Conservation (phyloP, 2,329 filamentous ascomycete species). For the Colletotrichum trifolii region DNA sequence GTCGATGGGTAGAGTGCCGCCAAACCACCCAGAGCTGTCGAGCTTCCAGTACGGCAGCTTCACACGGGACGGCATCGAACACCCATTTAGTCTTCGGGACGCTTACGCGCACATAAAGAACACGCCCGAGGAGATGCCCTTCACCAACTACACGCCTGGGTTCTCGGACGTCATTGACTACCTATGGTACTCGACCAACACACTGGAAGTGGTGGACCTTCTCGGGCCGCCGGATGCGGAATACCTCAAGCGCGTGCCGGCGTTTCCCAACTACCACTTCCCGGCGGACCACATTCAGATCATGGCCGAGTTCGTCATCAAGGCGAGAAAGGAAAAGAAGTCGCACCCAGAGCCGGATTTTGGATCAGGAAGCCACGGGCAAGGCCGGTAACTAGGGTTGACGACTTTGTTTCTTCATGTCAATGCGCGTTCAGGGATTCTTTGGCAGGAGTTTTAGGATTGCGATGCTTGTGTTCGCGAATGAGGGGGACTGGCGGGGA, state of each 20-base stretch:
- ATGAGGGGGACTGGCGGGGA: constrained; percentile 31
- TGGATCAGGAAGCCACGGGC: constrained; percentile 50
- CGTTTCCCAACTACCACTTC: constrained; percentile 95
- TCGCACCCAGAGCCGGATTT: constrained; percentile 70
- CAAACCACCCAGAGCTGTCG: constrained; percentile 82
- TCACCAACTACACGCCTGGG: constrained; percentile 97
- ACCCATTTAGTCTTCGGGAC: constrained; percentile 93
- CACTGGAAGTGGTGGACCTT: constrained; percentile 83
- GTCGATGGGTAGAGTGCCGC: constrained; percentile 80
- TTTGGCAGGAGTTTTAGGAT: constrained; percentile 39
- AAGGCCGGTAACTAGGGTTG: constrained; percentile 27
- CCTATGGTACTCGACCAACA: constrained; percentile 96
- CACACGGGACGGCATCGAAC: constrained; percentile 89
- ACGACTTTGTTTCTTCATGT: constrained; percentile 16
- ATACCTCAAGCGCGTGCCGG: constrained; percentile 87
- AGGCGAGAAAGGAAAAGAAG: constrained; percentile 86
- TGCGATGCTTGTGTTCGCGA: constrained; percentile 36
- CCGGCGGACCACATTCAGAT: constrained; percentile 92
- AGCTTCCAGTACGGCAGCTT: constrained; percentile 92
- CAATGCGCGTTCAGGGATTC: constrained; percentile 30
- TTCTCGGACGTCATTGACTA: constrained; percentile 96
- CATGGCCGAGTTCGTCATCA: constrained; percentile 89
- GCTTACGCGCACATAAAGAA: constrained; percentile 86
- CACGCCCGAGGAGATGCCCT: constrained; percentile 84
- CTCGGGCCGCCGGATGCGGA: constrained; percentile 88